These are phyloP conservation scores for Rhizoclosmatium sp. DNA, from an alignment of 192 early-diverging fungal genomes.

Conservation along the genomic window DNA sequence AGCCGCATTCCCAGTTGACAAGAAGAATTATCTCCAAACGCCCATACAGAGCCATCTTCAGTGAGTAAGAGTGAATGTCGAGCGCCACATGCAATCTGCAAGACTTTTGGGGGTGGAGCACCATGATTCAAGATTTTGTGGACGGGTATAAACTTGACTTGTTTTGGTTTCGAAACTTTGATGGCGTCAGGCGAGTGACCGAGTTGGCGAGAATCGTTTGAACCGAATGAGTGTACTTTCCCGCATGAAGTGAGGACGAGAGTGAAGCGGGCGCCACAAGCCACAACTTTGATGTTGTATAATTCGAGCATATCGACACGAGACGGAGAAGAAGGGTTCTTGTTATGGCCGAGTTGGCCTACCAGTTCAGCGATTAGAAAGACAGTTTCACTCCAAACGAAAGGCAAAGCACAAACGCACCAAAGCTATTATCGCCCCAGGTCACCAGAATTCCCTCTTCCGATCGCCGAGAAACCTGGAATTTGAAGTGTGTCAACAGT, in stretches of 20 bases:
- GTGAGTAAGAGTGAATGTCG: constrained; percentile 17
- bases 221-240: constrained; percentile 24
- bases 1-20: background rate
- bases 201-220: constrained; percentile 5
- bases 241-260: constrained; percentile 20
- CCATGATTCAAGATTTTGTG: background rate
- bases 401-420: background rate
- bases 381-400: background rate
- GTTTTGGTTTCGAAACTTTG: constrained; percentile 9
- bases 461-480: background rate
- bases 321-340: background rate
- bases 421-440: constrained; percentile 3
- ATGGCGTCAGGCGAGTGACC: constrained; percentile 22
- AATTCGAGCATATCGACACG: constrained; percentile 28
- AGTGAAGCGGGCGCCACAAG: constrained; percentile 21
- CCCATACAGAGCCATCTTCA: constrained; percentile 15
- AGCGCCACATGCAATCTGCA: background rate
- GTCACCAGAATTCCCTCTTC: constrained; percentile 26
- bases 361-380: background rate
- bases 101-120: background rate
- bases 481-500: too few species aligned
- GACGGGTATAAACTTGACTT: constrained; percentile 9
- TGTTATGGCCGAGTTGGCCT: constrained; percentile 25
- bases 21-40: constrained; percentile 22
- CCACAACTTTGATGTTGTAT: constrained; percentile 9